A percentile compares a stretch with the other conserved stretches of the same genome.
Evolutionary conservation across 2,329 filamentous ascomycete genomes (phyloP).

Genomic region (Sporothrix globosa): DNA sequence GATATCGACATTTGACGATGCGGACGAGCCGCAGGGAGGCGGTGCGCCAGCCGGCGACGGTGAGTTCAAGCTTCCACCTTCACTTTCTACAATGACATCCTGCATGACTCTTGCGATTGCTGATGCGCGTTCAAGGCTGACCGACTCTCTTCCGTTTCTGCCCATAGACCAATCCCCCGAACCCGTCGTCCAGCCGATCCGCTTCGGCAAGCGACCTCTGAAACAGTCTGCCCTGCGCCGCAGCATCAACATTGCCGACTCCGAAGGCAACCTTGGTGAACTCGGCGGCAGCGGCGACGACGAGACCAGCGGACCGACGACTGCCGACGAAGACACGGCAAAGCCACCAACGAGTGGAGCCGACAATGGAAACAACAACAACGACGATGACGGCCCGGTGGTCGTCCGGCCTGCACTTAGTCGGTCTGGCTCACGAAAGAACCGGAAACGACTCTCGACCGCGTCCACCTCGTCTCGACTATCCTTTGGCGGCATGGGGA

Average conservation of each 20-base stretch:
- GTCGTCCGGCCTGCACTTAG: slow-evolving; percentile 55
- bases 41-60: slow-evolving; percentile 37
- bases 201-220: slow-evolving; percentile 55
- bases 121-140: slow-evolving; percentile 35
- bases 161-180: slow-evolving; percentile 42
- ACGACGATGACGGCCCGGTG: slow-evolving; percentile 51
- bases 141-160: slow-evolving; percentile 36
- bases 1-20: slow-evolving; percentile 70
- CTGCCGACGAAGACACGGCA: slow-evolving; percentile 1
- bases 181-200: slow-evolving; percentile 47
- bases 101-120: slow-evolving; percentile 37
- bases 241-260: slow-evolving; percentile 54
- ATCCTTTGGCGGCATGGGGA: slow-evolving; percentile 70
- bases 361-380: slow-evolving; percentile 39
- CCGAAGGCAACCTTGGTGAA: slow-evolving; percentile 36
- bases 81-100: slow-evolving; percentile 27
- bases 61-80: slow-evolving; percentile 41
- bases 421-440: slow-evolving; percentile 55
- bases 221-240: slow-evolving; percentile 63
- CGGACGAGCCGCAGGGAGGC: slow-evolving; percentile 51
- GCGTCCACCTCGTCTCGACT: slow-evolving; percentile 55
- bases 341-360: background rate
- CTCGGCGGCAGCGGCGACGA: slow-evolving; percentile 2
- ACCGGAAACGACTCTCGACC: slow-evolving; percentile 67
- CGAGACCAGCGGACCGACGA: slow-evolving; percentile 6